Evolutionary conservation across 176 grass and related monocot species (phyloP).

Genomic region (Melocanna baccifera): DNA sequence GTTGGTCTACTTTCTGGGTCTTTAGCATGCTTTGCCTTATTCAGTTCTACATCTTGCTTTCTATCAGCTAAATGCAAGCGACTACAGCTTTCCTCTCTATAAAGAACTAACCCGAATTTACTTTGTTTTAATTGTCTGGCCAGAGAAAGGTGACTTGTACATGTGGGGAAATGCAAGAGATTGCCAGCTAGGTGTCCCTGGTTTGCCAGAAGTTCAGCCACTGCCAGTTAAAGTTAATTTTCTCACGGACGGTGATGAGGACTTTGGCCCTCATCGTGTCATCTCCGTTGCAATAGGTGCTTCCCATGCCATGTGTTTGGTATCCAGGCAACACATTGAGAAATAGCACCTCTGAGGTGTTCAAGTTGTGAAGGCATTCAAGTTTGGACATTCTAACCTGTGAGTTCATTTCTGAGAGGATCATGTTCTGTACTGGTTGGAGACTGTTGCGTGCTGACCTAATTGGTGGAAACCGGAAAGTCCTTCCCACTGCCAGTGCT

Average conservation of each 20-base stretch:
- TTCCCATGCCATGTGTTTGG: constrained; percentile 91
- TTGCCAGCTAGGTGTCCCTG: constrained; percentile 79
- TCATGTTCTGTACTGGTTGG: constrained; percentile 17
- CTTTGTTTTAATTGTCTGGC: constrained; percentile 27
- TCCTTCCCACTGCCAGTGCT: neutral
- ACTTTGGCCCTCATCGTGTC: constrained; percentile 45
- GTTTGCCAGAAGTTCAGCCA: constrained; percentile 61
- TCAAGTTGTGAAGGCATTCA: constrained; percentile 7
- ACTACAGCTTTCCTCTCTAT: neutral
- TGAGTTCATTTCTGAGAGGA: neutral
- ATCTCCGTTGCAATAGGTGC: constrained; percentile 78
- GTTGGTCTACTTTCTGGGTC: neutral
- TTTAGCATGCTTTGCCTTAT: neutral
- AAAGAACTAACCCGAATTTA: constrained; percentile 4
- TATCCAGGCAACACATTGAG: constrained; percentile 42
- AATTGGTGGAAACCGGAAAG: neutral
- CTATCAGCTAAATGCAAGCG: neutral
- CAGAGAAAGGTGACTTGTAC: constrained; percentile 74
- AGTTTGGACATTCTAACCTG: neutral
- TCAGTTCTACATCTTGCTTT: neutral
- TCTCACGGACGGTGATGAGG: constrained; percentile 56
- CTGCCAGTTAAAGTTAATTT: constrained; percentile 84
- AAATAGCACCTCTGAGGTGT: neutral
- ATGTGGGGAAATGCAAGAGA: constrained; percentile 99
- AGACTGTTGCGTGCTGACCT: neutral